Base-by-base conservation (phyloP, 2,329 filamentous ascomycete species). In the Tolypocladium ovalisporum region DNA sequence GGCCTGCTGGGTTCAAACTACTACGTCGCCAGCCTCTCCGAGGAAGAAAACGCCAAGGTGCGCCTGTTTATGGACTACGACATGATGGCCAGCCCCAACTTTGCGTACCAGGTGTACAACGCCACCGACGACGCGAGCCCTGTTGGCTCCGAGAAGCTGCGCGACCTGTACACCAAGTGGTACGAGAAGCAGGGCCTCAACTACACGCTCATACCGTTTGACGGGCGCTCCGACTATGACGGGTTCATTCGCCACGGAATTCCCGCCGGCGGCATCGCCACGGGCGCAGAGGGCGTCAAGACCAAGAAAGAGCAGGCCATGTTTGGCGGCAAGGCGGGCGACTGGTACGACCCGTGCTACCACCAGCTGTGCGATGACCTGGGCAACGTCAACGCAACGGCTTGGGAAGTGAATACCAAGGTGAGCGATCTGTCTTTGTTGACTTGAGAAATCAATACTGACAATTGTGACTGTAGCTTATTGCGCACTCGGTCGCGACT, bases 211-310 rank as follows among this genome's bases (percentile, higher is more conserved):
- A 88, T 88, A 34, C 81, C 83, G 2, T 93, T 94, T 62, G 86
- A 90, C 64, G 89, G 89, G 8, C 84, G 89, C 58, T 89, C 85
- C 61, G 89, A 94, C 71, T 93, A 93, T 64, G 87, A 85, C 54
- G 86, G 83, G 1, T 92, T 93, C 74, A 86, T 91, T 65, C 78
- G 82, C 39, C 79, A 82, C 57, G 86, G 86, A 3, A 90, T 92
- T 47, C 86, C 89, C 0, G 83, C 83, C 1, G 88, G 89, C 29
- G 89, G 89, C 35, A 83, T 92, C 60, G 87, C 88, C 56, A 90
- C 88, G 2, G 89, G 89, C 42, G 89, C 89, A 1, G 88, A 92
- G 70, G 86, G 81, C 15, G 70, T 89, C 72, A 92, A 91, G 81
- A 90, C 87, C 0, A 72, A 78, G 54, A 78, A 83, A 37, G 86